phyloP scores from a whole-genome alignment of 169 alveolate species.

The Plasmodium cynomolgi region DNA sequence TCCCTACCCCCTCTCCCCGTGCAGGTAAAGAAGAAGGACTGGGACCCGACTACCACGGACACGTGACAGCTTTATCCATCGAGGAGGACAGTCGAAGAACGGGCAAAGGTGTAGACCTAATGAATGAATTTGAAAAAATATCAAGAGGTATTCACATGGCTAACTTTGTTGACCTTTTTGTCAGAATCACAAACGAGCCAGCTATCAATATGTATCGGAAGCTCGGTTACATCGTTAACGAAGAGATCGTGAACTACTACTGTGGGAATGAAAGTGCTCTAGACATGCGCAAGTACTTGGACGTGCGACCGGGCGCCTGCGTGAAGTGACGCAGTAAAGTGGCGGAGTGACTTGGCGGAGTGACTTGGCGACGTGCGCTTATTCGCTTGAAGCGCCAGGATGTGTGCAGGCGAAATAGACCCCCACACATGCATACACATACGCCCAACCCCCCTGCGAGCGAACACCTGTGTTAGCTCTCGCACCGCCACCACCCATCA shows the following conservation, averaged over 20 bases:
- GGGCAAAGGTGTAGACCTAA: slow-evolving; percentile 78
- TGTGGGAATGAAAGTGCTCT: slow-evolving; percentile 80
- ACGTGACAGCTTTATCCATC: slow-evolving; percentile 81
- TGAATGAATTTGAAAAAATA: slow-evolving; percentile 80
- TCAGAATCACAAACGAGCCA: slow-evolving; percentile 74
- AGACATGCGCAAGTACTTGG: slow-evolving; percentile 81
- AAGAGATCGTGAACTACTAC: slow-evolving; percentile 78
- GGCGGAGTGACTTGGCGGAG: no score
- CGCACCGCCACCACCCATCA: not conserved
- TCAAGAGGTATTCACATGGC: slow-evolving; percentile 72
- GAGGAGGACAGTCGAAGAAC: slow-evolving; percentile 77
- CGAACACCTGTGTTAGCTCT: not conserved
- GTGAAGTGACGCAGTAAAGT: not conserved
- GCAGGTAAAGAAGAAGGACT: slow-evolving; percentile 68
- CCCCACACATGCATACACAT: not conserved
- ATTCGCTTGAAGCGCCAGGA: no score
- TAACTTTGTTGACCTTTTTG: slow-evolving; percentile 78
- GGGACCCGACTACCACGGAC: slow-evolving; percentile 75
- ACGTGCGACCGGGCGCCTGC: not conserved
- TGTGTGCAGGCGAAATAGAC: not conserved
- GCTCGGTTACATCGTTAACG: slow-evolving; percentile 77
- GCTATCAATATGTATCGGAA: slow-evolving; percentile 79
- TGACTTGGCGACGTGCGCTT: no score
- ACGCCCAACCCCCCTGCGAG: not conserved
- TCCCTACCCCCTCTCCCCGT: no score